These are phyloP conservation scores for Syncephalis plumigaleata DNA, from an alignment of 371 early-diverging fungal species.

Conservation along the genomic window DNA sequence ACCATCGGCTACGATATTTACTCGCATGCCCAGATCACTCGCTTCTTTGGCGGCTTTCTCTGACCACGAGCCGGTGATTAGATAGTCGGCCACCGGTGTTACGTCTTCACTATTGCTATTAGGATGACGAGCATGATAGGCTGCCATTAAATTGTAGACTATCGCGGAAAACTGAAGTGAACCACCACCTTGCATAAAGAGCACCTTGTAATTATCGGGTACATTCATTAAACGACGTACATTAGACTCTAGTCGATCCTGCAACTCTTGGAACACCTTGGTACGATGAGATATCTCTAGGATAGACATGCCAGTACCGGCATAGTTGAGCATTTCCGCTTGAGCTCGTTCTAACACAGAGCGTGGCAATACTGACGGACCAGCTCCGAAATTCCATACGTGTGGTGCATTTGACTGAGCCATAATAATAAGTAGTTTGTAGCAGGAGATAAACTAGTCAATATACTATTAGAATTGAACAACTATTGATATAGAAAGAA, in stretches of 20 bases:
- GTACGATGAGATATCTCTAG: conserved; percentile 93
- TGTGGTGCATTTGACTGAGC: neutral
- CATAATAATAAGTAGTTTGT: too few relatives aligned
- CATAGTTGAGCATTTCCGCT: conserved; percentile 58
- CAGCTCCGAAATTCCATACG: conserved; percentile 78
- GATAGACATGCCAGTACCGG: conserved; percentile 66
- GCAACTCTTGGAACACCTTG: conserved; percentile 52
- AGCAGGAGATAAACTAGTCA: too few relatives aligned
- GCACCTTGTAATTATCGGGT: conserved; percentile 72
- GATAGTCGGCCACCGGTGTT: conserved; percentile 42
- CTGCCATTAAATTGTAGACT: conserved; percentile 73
- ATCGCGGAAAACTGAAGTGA: conserved; percentile 81
- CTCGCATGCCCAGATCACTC: conserved; percentile 45
- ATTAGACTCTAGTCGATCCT: conserved; percentile 47
- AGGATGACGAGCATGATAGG: conserved; percentile 21
- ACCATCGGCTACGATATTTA: conserved; percentile 49
- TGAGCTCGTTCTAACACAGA: conserved; percentile 69
- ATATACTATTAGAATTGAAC: too few relatives aligned
- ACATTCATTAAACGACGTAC: conserved; percentile 51
- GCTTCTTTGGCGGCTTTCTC: conserved; percentile 79
- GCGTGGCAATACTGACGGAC: conserved; percentile 76
- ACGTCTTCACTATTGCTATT: conserved; percentile 6
- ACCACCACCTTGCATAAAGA: conserved; percentile 94
- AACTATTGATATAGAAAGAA: too few relatives aligned
- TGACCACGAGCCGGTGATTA: conserved; percentile 92